Evolutionary conservation across 345 rosid genomes (phyloP).

Genomic region (Euphorbia lathyris): DNA sequence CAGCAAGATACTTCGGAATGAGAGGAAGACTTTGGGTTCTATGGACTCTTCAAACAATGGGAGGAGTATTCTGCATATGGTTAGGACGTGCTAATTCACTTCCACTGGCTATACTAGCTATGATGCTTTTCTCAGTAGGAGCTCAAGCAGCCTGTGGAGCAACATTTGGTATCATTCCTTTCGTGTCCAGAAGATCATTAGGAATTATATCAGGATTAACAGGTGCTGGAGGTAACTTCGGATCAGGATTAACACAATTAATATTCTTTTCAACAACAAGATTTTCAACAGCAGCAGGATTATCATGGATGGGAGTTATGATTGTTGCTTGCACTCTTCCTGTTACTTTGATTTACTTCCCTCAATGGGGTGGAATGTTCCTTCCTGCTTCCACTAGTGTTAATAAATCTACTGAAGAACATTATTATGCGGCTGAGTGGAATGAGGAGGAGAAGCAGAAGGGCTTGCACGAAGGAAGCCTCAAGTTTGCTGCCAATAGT

Average conservation of each 20-base stretch:
- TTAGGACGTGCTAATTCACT: slow-evolving; percentile 64
- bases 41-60: slow-evolving; percentile 70
- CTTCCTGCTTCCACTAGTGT: slow-evolving; percentile 45
- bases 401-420: slow-evolving; percentile 46
- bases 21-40: slow-evolving; percentile 76
- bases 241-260: slow-evolving; percentile 72
- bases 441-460: slow-evolving; percentile 59
- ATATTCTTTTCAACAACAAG: slow-evolving; percentile 54
- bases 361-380: slow-evolving; percentile 86
- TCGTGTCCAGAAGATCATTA: slow-evolving; percentile 65
- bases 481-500: slow-evolving; percentile 73
- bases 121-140: slow-evolving; percentile 76
- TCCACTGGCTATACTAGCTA: slow-evolving; percentile 54
- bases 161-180: slow-evolving; percentile 69
- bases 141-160: slow-evolving; percentile 92
- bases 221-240: slow-evolving; percentile 77
- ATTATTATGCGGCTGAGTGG: slow-evolving; percentile 60
- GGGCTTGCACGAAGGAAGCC: slow-evolving; percentile 56
- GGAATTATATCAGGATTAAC: slow-evolving; percentile 78
- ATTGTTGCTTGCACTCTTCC: slow-evolving; percentile 63
- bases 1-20: slow-evolving; percentile 42
- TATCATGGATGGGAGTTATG: slow-evolving; percentile 69
- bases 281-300: slow-evolving; percentile 53
- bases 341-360: slow-evolving; percentile 59
- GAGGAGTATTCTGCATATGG: slow-evolving; percentile 73